Base-by-base conservation (phyloP, 371 early-diverging fungal species). In the Mortierella polycephala region DNA sequence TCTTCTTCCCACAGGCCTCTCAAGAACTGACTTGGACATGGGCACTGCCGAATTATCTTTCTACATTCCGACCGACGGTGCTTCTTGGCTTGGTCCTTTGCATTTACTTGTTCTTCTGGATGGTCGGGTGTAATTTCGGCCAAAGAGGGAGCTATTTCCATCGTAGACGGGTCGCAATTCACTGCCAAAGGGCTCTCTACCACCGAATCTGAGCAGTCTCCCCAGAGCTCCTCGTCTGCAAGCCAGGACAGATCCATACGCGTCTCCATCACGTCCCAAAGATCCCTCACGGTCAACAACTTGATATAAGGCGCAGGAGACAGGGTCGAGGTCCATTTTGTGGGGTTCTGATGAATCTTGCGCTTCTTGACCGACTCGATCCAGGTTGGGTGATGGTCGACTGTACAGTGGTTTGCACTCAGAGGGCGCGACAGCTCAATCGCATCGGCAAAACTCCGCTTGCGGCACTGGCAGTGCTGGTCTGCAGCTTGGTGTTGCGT, bases 311-410 rank as follows among this genome's bases (percentile, higher is more conserved):
- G 73, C 7, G 80, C 69, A 0, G 80, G 80, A 3, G 80, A 68
- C 11, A 79, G 59, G 8, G 66, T 58, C 2, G 80, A 79, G 0
- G 80, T 79, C 80, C 80, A 79, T 14, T 56, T 47, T 2, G 74
- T 79, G 1, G 80, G 66, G n/a, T 57, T 69, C 10, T 79, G 80
- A n/a, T 79, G 80, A 16, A 79, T 69, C 74, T 79, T 79, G 42
- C 80, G 73, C 21, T 64, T 49, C 57, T 79, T 79, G 70, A 79
- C 63, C 11, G 80, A 72, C 40, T 61, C 74, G 11, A 79, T 45
- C 80, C 80, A 79, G n/a, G 63, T 63, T 5, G 61, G 65, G 18
- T 76, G 54, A 18, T 69, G 61, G 6, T 65, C 66, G 0, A 46
- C 58, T 18, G 57, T 44, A 6, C 39, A 41, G 23, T 39, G 56